Percentiles rank a stretch among this genome's conserved stretches.
Evolutionary conservation across 2,329 filamentous ascomycete species (phyloP).

Genomic region (Ophiosphaerella herpotricha): DNA sequence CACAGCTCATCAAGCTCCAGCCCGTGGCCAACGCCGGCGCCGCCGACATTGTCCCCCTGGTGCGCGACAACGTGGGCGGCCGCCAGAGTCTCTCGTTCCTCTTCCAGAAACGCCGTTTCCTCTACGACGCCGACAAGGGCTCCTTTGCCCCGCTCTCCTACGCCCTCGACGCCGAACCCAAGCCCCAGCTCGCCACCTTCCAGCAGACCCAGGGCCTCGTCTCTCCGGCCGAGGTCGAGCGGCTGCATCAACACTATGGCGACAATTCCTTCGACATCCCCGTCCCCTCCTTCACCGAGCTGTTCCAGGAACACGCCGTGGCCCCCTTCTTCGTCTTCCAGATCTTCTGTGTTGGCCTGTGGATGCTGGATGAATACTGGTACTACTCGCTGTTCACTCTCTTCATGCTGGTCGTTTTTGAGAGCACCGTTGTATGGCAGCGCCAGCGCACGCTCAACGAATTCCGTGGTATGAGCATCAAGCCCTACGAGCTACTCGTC

Average conservation of each 20-base stretch:
- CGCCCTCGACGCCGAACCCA: constrained; percentile 82
- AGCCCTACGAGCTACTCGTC: constrained; percentile 94
- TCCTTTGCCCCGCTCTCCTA: constrained; percentile 84
- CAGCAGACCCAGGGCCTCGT: constrained; percentile 79
- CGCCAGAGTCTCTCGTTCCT: constrained; percentile 84
- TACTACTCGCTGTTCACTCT: constrained; percentile 99
- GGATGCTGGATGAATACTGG: constrained; percentile 99
- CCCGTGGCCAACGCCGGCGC: constrained; percentile 87
- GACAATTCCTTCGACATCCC: constrained; percentile 97
- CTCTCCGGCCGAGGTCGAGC: constrained; percentile 74
- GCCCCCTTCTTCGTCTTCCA: constrained; percentile 99
- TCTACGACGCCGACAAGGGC: constrained; percentile 73
- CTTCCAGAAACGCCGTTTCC: constrained; percentile 97
- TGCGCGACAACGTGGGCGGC: constrained; percentile 75
- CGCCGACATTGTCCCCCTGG: constrained; percentile 82
- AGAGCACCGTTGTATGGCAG: constrained; percentile 99
- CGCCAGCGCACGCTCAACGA: constrained; percentile 92
- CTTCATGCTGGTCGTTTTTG: constrained; percentile 96
- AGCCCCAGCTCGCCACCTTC: constrained; percentile 76
- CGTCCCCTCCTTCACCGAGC: constrained; percentile 90
- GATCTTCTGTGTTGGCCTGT: constrained; percentile 95
- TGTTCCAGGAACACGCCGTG: constrained; percentile 98
- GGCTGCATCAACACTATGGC: constrained; percentile 90
- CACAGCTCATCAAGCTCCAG: constrained; percentile 88
- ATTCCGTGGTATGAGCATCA: constrained; percentile 99